Conservation (phyloP, 1,284 basidiomycete genomes). For the Malassezia brasiliensis region DNA sequence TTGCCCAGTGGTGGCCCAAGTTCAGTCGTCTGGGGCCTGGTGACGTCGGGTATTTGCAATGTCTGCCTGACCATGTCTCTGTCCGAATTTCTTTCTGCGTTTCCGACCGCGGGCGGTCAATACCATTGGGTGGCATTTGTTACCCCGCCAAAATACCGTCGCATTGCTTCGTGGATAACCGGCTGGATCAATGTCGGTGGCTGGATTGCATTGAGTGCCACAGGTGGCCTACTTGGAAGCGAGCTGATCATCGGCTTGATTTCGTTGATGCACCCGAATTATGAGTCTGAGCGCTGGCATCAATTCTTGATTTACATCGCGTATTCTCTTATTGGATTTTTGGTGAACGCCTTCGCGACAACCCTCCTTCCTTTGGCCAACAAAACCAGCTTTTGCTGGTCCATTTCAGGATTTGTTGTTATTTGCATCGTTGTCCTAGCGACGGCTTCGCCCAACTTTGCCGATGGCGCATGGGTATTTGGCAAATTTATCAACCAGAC, state of each 20-base stretch:
- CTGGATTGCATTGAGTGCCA: conserved; percentile 49
- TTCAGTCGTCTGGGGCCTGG: conserved; percentile 5
- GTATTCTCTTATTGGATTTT: conserved; percentile 26
- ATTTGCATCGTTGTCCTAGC: conserved; percentile 50
- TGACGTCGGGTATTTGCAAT: conserved; percentile 4
- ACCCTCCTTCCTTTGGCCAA: conserved; percentile 24
- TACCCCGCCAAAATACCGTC: conserved; percentile 33
- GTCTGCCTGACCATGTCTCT: conserved; percentile 6
- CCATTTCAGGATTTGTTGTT: conserved; percentile 46
- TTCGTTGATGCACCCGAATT: conserved; percentile 45
- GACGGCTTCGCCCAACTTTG: conserved; percentile 46
- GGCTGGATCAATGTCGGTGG: conserved; percentile 41
- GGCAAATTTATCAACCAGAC: conserved; percentile 49
- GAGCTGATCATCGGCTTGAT: conserved; percentile 49
- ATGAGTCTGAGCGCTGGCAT: conserved; percentile 35
- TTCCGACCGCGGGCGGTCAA: conserved; percentile 47
- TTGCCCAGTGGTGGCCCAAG: conserved; percentile 13
- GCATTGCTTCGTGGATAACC: conserved; percentile 34
- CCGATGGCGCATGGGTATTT: conserved; percentile 50
- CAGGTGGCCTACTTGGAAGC: conserved; percentile 27
- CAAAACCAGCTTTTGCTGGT: conserved; percentile 37
- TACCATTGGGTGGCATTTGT: conserved; percentile 49
- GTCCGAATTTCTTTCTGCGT: conserved; percentile 18
- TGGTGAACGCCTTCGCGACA: conserved; percentile 34
- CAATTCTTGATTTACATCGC: conserved; percentile 34